Evolutionary conservation across 257 asterid genomes (phyloP).

Genomic region (Galeopsis tetrahit): DNA sequence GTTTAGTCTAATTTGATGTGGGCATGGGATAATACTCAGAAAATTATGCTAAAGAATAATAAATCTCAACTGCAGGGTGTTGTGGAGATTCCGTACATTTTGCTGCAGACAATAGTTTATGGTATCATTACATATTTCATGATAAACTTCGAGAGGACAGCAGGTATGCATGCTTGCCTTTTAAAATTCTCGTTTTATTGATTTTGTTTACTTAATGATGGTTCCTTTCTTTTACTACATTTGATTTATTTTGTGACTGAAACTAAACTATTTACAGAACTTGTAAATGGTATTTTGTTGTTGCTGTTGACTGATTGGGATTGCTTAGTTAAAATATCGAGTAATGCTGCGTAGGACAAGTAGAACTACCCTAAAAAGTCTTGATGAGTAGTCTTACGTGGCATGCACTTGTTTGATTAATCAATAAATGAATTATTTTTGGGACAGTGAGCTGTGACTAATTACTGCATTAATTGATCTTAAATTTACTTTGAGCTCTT

Average conservation of each 20-base stretch:
- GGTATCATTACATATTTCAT: conserved; percentile 80
- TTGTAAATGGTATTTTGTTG: background rate
- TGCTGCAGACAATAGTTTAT: conserved; percentile 65
- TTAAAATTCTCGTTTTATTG: conserved; percentile 16
- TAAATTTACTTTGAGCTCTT: background rate
- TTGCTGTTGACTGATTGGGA: background rate
- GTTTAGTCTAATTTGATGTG: background rate
- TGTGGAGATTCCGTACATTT: conserved; percentile 81
- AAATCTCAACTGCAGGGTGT: conserved; percentile 58
- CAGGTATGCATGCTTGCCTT: conserved; percentile 43
- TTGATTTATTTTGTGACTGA: background rate
- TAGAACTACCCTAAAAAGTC: background rate
- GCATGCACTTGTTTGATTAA: conserved; percentile 1
- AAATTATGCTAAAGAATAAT: background rate
- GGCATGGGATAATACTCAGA: background rate
- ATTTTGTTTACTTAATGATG: background rate
- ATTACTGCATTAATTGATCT: background rate
- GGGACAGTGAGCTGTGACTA: background rate
- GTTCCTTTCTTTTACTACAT: background rate
- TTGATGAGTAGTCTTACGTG: background rate
- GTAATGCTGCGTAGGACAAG: background rate
- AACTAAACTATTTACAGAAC: background rate
- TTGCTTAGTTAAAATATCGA: background rate
- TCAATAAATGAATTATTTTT: background rate
- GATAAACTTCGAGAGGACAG: conserved; percentile 82